Percentiles rank a stretch among this genome's conserved stretches.
These are phyloP conservation scores for Houttuynia cordata DNA, from an alignment of 164 flowering plant genomes.

Conservation along the genomic window DNA sequence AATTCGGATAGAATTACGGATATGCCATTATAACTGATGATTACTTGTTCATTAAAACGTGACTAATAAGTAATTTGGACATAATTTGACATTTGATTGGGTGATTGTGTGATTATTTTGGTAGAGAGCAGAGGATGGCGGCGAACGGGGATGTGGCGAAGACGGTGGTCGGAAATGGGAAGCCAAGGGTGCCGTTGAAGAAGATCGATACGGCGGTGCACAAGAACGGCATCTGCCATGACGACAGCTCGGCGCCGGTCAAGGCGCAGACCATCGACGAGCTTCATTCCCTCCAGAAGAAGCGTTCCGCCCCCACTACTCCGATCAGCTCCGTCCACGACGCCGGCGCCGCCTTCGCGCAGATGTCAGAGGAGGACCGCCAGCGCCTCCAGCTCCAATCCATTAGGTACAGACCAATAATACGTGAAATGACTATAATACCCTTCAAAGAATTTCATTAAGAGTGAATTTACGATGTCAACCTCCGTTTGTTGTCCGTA, in stretches of 20 bases:
- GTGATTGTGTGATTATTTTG: not conserved
- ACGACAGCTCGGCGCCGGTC: slow-evolving; percentile 43
- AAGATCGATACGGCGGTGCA: slow-evolving; percentile 28
- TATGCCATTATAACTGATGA: no score
- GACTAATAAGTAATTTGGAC: no score
- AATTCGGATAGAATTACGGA: no score
- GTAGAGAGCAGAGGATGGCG: not conserved
- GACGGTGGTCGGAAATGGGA: slow-evolving; percentile 7
- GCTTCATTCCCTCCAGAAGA: slow-evolving; percentile 75
- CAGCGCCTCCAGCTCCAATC: slow-evolving; percentile 87
- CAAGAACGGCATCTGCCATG: slow-evolving; percentile 47
- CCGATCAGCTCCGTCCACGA: slow-evolving; percentile 29
- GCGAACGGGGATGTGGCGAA: not conserved
- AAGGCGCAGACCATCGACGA: slow-evolving; percentile 76
- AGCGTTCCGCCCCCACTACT: slow-evolving; percentile 66
- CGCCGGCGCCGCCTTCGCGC: slow-evolving; percentile 22
- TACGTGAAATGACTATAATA: no score
- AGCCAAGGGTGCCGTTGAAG: slow-evolving; percentile 24
- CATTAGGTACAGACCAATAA: slow-evolving; percentile 87
- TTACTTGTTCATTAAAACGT: no score
- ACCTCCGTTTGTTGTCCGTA: not conserved
- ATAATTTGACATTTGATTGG: no score
- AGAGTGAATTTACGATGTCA: no score
- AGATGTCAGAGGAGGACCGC: slow-evolving; percentile 60
- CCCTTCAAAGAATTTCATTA: no score